Percentiles rank a stretch among this genome's conserved stretches.
Evolutionary conservation across 371 early-diverging fungal genomes (phyloP).

Genomic region (Mortierella sp.): DNA sequence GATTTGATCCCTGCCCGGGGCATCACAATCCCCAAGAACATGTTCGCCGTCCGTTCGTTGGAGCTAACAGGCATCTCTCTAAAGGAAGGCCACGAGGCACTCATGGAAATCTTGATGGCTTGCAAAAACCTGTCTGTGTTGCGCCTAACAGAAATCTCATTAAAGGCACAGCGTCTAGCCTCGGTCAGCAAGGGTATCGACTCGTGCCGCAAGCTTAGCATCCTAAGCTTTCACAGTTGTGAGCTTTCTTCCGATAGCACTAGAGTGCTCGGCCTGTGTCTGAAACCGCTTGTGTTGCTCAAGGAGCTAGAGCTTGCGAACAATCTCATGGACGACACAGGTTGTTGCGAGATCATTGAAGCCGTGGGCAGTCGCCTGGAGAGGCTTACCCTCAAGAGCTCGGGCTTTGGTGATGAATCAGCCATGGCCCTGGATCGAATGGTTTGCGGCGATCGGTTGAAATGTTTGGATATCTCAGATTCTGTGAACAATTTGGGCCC

Average conservation of each 20-base stretch:
- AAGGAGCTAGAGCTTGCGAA: conserved; percentile 35
- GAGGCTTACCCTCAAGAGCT: conserved; percentile 21
- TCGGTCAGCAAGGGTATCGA: conserved; percentile 22
- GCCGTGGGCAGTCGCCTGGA: conserved; percentile 26
- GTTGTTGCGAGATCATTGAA: conserved; percentile 30
- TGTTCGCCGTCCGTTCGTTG: conserved; percentile 33
- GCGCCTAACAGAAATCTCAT: conserved; percentile 16
- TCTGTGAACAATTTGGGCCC: conserved; percentile 12
- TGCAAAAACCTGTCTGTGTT: conserved; percentile 30
- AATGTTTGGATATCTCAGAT: conserved; percentile 28
- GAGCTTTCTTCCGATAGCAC: conserved; percentile 9
- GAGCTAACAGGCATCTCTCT: conserved; percentile 32
- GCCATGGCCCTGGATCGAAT: conserved; percentile 38
- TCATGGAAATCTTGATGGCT: conserved; percentile 21
- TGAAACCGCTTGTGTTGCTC: conserved; percentile 4
- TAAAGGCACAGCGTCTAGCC: conserved; percentile 9
- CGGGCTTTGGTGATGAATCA: conserved; percentile 37
- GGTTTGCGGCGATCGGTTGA: conserved; percentile 14
- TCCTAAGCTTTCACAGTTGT: conserved; percentile 27
- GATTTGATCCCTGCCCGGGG: conserved; percentile 33
- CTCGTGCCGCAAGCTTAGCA: conserved; percentile 4
- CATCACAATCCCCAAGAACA: conserved; percentile 15
- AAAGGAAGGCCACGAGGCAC: conserved; percentile 32
- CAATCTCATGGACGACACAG: conserved; percentile 24
- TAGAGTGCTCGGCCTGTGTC: conserved; percentile 4